These are phyloP conservation scores for Fulvia fulva DNA, from an alignment of 2,329 filamentous ascomycete species.

Conservation along the genomic window DNA sequence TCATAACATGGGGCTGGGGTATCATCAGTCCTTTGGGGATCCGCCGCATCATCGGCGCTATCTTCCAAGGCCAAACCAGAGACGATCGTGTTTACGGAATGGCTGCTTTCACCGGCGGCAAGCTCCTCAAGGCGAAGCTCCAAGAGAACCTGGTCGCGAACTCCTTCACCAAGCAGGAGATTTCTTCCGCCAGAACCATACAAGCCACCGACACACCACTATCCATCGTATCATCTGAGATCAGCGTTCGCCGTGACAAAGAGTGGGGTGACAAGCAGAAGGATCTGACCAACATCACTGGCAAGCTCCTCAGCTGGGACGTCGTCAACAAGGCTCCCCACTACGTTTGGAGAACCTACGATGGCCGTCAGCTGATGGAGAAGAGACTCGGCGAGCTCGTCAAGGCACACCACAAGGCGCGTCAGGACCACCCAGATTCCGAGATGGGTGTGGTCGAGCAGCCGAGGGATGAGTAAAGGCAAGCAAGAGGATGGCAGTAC, in stretches of 20 bases:
- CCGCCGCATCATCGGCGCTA: slow-evolving; percentile 71
- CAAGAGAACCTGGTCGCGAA: slow-evolving; percentile 89
- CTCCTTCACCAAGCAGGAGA: slow-evolving; percentile 78
- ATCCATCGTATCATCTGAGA: slow-evolving; percentile 76
- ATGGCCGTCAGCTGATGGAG: slow-evolving; percentile 73
- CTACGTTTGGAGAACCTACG: slow-evolving; percentile 73
- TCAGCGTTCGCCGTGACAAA: slow-evolving; percentile 60
- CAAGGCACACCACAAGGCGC: slow-evolving; percentile 28
- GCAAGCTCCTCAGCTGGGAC: slow-evolving; percentile 78
- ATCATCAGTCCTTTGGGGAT: slow-evolving; percentile 83
- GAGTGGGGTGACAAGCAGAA: slow-evolving; percentile 82
- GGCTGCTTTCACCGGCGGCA: slow-evolving; percentile 72
- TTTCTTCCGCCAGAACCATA: slow-evolving; percentile 72
- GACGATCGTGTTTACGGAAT: slow-evolving; percentile 82
- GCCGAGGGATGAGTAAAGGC: not conserved
- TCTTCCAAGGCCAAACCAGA: slow-evolving; percentile 75
- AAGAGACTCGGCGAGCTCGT: slow-evolving; percentile 71
- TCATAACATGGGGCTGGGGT: slow-evolving; percentile 81
- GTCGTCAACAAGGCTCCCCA: slow-evolving; percentile 80
- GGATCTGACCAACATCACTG: slow-evolving; percentile 75
- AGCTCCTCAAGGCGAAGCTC: slow-evolving; percentile 82
- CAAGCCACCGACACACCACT: slow-evolving; percentile 72
- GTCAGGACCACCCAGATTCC: slow-evolving; percentile 1
- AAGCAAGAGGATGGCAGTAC: not conserved
- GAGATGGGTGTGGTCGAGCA: slow-evolving; percentile 2